Conservation (phyloP, 345 rosid species). For the Bruguiera gymnorhiza region DNA sequence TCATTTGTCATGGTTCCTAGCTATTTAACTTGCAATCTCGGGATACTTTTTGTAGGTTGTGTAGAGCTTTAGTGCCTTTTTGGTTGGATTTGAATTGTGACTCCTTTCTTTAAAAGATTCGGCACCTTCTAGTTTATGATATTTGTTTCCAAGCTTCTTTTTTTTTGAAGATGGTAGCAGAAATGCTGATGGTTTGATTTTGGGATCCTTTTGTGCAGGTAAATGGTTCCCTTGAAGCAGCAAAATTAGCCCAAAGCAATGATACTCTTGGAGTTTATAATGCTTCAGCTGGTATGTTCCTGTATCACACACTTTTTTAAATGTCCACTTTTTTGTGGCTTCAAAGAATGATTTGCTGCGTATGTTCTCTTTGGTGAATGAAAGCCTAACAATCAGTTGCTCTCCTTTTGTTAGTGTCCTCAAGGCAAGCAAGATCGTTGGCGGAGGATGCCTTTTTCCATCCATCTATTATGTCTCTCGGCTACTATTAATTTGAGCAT, state of each 20-base stretch:
- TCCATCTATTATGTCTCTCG: slow-evolving; percentile 84
- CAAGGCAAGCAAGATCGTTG: slow-evolving; percentile 80
- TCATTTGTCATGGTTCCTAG: no score
- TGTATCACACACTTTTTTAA: neutral
- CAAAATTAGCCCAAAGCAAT: slow-evolving; percentile 59
- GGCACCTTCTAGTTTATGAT: no score
- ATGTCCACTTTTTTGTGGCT: neutral
- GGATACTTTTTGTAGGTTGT: no score
- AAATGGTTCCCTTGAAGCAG: slow-evolving; percentile 75
- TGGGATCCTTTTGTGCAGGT: slow-evolving; percentile 44
- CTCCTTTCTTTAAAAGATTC: no score
- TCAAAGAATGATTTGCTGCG: neutral
- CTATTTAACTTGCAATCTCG: no score
- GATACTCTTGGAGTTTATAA: slow-evolving; percentile 63
- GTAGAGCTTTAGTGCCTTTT: no score
- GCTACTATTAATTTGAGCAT: slow-evolving; percentile 95
- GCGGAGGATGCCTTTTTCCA: slow-evolving; percentile 96
- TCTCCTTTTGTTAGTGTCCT: slow-evolving; percentile 48
- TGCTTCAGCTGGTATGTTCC: slow-evolving; percentile 68
- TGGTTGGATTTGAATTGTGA: no score
- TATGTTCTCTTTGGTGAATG: slow-evolving; percentile 1
- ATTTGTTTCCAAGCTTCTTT: neutral
- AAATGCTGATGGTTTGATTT: neutral
- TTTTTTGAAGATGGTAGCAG: neutral
- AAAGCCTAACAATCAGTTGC: slow-evolving; percentile 17